Evolutionary conservation across 208 protist species (phyloP).

Genomic region (Leishmania tarentolae): DNA sequence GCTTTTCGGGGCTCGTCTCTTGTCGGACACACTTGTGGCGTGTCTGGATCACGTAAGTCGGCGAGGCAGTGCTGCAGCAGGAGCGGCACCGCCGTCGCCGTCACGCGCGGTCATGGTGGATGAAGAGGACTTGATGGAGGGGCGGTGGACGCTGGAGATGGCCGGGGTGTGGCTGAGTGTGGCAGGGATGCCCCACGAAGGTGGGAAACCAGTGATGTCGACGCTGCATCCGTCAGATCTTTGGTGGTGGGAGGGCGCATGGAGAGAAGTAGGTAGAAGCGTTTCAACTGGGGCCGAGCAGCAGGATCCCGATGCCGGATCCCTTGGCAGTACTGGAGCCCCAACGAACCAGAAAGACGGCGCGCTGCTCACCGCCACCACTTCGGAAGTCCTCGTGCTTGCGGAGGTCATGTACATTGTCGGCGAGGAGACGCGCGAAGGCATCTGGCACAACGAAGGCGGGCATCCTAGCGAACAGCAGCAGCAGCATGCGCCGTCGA

Average conservation of each 20-base stretch:
- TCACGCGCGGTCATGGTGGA: background rate
- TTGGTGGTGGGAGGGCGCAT: background rate
- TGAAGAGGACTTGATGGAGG: constrained; percentile 12
- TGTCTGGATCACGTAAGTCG: constrained; percentile 5
- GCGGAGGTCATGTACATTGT: background rate
- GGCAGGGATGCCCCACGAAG: background rate
- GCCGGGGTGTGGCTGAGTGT: constrained; percentile 5
- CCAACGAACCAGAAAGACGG: background rate
- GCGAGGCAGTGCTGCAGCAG: background rate
- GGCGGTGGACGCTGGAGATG: constrained; percentile 18
- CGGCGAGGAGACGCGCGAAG: background rate
- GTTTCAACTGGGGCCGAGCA: background rate
- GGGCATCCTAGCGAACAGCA: background rate
- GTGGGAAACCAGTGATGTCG: background rate
- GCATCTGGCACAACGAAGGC: background rate
- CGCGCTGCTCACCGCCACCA: constrained; percentile 1
- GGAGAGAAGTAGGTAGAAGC: background rate
- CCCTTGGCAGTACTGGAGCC: background rate
- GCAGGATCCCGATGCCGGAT: background rate
- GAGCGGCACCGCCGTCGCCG: background rate
- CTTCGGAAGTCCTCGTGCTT: constrained; percentile 3
- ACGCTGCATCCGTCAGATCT: background rate
- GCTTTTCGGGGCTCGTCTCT: background rate
- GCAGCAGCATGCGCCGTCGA: background rate
- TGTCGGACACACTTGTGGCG: background rate